phyloP scores from a whole-genome alignment of 2,329 filamentous ascomycete species.

The Leptographium wingfieldii region DNA sequence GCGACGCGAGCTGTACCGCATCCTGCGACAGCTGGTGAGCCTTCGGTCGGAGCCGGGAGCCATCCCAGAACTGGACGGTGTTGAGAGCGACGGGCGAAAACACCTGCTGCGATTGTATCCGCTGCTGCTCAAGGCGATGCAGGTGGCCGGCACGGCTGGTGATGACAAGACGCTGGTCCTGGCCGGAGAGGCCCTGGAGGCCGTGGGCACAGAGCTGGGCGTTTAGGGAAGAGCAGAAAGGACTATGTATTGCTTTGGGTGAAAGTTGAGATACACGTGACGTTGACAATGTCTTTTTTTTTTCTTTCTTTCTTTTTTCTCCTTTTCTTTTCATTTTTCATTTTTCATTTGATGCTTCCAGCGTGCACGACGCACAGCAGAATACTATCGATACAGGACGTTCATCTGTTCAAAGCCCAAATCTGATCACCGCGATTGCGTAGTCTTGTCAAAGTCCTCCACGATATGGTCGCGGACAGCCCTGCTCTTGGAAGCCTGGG shows the following conservation, averaged over 20 bases:
- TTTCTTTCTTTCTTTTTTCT: background rate
- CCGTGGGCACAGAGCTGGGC: constrained; percentile 46
- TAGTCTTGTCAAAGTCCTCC: constrained; percentile 17
- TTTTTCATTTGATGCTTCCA: background rate
- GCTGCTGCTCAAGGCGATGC: constrained; percentile 52
- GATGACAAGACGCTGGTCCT: constrained; percentile 48
- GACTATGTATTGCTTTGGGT: background rate
- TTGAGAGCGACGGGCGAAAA: constrained; percentile 49
- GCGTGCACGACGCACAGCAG: too few relatives aligned
- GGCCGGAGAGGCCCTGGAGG: constrained; percentile 47
- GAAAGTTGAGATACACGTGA: background rate
- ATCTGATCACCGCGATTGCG: constrained; percentile 8
- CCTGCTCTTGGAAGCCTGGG: constrained; percentile 4
- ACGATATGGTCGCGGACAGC: constrained; percentile 16
- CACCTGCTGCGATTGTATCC: constrained; percentile 76
- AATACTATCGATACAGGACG: background rate
- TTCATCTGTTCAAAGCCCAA: too few relatives aligned
- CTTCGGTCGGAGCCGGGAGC: constrained; percentile 58
- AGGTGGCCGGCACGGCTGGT: constrained; percentile 41
- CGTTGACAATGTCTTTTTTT: background rate
- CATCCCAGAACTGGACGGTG: constrained; percentile 43
- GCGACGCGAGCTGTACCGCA: constrained; percentile 62
- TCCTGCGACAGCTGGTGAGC: constrained; percentile 52
- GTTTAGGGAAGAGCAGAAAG: constrained; percentile 1
- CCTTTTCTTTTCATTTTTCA: background rate